Evolutionary conservation across 352 stramenopile species (phyloP).

Genomic region (Elongisporangium undulatum): DNA sequence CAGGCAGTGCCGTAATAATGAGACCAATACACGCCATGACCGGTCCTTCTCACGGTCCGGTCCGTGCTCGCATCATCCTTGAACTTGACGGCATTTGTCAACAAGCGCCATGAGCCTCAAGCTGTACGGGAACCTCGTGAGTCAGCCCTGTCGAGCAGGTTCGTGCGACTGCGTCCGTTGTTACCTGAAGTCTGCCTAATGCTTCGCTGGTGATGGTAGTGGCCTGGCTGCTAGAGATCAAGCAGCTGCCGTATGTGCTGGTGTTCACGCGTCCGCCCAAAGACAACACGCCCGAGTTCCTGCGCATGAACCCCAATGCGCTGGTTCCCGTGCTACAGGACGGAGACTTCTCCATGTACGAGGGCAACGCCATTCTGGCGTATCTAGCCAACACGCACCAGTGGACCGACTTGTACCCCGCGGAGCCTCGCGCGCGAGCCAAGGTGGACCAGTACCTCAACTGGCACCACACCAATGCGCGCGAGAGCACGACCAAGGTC

Average conservation of each 20-base stretch:
- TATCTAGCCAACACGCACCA: constrained; percentile 44
- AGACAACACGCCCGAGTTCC: constrained; percentile 4
- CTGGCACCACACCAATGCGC: constrained; percentile 50
- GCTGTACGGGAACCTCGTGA: constrained; percentile 15
- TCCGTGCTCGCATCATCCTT: background rate
- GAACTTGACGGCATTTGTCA: background rate
- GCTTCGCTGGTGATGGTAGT: constrained; percentile 4
- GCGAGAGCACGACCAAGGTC: constrained; percentile 5
- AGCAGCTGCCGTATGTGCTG: constrained; percentile 11
- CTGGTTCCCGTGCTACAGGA: constrained; percentile 5
- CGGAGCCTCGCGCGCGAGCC: constrained; percentile 30
- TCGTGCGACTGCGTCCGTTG: background rate
- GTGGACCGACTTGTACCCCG: constrained; percentile 40
- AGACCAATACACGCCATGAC: background rate
- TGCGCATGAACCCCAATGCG: constrained; percentile 2
- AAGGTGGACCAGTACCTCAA: constrained; percentile 64
- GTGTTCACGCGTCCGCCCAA: constrained; percentile 5
- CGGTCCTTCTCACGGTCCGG: background rate
- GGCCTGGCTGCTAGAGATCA: constrained; percentile 12
- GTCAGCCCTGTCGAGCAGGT: constrained; percentile 9
- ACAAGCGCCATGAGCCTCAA: constrained; percentile 9
- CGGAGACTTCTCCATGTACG: constrained; percentile 5
- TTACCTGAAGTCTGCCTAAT: background rate
- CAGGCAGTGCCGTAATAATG: background rate
- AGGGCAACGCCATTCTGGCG: constrained; percentile 28